Percentiles rank a stretch among this genome's conserved stretches.
phyloP scores from a whole-genome alignment of 768 basidiomycete genomes.

The Podaxis mareebaensis region DNA sequence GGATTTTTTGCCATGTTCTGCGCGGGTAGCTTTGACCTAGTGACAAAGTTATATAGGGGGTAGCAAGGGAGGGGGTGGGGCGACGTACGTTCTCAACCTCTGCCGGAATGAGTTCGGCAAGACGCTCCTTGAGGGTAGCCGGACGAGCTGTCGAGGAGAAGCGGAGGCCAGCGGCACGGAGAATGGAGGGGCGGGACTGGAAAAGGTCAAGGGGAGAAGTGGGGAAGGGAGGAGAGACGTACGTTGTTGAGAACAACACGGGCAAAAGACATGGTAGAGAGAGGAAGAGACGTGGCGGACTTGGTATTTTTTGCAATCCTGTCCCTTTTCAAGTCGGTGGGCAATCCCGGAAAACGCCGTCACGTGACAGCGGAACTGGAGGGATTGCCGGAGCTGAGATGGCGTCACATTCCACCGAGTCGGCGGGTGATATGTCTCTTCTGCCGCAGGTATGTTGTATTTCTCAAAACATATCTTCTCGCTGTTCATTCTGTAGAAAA shows the following conservation, averaged over 20 bases:
- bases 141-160: slow-evolving; percentile 71
- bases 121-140: slow-evolving; percentile 85
- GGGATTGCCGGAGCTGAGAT: neutral
- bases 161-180: slow-evolving; percentile 50
- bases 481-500: slow-evolving; percentile 53
- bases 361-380: slow-evolving; percentile 24
- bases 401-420: too few species aligned
- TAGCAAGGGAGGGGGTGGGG: neutral
- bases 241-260: slow-evolving; percentile 40
- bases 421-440: slow-evolving; percentile 20
- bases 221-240: slow-evolving; percentile 22
- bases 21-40: slow-evolving; percentile 82
- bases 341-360: slow-evolving; percentile 17
- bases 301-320: slow-evolving; percentile 5
- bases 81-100: slow-evolving; percentile 70
- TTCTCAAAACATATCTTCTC: neutral
- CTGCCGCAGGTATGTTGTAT: slow-evolving; percentile 49
- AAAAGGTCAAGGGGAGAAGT: slow-evolving; percentile 16
- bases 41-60: slow-evolving; percentile 16
- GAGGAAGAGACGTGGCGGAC: slow-evolving; percentile 18
- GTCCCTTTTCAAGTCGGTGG: neutral
- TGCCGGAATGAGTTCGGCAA: slow-evolving; percentile 90
- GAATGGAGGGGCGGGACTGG: slow-evolving; percentile 52
- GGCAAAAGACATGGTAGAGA: slow-evolving; percentile 43
- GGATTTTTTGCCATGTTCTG: slow-evolving; percentile 86